phyloP scores from a whole-genome alignment of 208 protist genomes.

The Leptomonas seymouri region DNA sequence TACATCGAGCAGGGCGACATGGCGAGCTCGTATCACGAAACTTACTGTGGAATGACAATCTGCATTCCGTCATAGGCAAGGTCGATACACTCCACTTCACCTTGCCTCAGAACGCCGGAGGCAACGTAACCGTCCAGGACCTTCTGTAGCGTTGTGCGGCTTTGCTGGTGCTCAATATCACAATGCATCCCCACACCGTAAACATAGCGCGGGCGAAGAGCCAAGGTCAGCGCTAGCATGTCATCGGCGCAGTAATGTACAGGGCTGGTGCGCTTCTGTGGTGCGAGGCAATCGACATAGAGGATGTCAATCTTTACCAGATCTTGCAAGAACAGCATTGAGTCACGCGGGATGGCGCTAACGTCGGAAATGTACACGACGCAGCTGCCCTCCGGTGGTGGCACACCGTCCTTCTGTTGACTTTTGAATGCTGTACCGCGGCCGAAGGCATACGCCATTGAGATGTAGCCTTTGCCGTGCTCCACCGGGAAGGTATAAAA shows the following conservation, averaged over 20 bases:
- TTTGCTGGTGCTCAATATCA: slow-evolving; percentile 53
- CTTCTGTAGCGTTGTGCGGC: slow-evolving; percentile 35
- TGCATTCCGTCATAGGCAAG: slow-evolving; percentile 78
- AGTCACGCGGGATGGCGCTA: slow-evolving; percentile 51
- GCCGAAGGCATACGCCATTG: slow-evolving; percentile 87
- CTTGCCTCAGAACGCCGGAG: slow-evolving; percentile 28
- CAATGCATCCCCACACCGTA: slow-evolving; percentile 85
- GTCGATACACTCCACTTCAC: slow-evolving; percentile 52
- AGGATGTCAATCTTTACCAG: slow-evolving; percentile 85
- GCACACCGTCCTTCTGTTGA: neutral
- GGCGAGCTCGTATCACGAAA: neutral
- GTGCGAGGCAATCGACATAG: slow-evolving; percentile 69
- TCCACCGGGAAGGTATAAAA: slow-evolving; percentile 83
- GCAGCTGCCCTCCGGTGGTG: slow-evolving; percentile 40
- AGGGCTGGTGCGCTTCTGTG: slow-evolving; percentile 34
- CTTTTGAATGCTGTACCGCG: slow-evolving; percentile 67
- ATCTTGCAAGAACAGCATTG: slow-evolving; percentile 72
- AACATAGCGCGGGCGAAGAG: slow-evolving; percentile 50
- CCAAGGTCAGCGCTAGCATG: slow-evolving; percentile 47
- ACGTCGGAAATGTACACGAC: slow-evolving; percentile 88
- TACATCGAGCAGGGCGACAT: neutral
- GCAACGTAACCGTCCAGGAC: slow-evolving; percentile 34
- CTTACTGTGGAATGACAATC: slow-evolving; percentile 48
- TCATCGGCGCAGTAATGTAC: slow-evolving; percentile 81
- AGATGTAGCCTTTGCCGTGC: slow-evolving; percentile 73